A percentile compares a stretch with the other conserved stretches of the same genome.
Conservation (phyloP, 2,329 filamentous ascomycete genomes). For the Alternaria incomplexa region DNA sequence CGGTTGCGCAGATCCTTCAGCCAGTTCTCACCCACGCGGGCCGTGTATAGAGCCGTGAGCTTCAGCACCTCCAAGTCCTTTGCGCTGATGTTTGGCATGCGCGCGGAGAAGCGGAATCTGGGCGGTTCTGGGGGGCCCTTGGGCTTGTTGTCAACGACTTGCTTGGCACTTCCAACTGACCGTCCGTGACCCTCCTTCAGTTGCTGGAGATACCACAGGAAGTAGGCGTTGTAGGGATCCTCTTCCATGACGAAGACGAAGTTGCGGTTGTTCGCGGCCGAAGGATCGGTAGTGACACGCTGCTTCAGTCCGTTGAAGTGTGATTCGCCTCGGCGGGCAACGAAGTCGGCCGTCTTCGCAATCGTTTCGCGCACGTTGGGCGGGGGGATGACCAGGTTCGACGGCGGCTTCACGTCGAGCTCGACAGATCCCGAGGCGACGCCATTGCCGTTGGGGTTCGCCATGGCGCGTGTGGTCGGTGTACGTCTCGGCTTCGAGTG, state of each 20-base stretch:
- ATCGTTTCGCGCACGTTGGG: conserved; percentile 83
- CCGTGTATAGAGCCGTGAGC: conserved; percentile 88
- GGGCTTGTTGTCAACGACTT: conserved; percentile 64
- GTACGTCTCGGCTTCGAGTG: conserved; percentile 15
- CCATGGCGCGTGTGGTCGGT: conserved; percentile 28
- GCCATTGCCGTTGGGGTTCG: conserved; percentile 35
- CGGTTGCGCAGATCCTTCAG: conserved; percentile 89
- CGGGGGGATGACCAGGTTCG: conserved; percentile 84
- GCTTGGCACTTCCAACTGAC: conserved; percentile 16
- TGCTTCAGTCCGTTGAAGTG: conserved; percentile 87
- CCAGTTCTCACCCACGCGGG: conserved; percentile 89
- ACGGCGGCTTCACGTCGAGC: conserved; percentile 68
- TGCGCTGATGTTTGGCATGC: conserved; percentile 96
- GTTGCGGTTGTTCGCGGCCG: conserved; percentile 68
- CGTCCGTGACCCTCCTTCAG: conserved; percentile 83
- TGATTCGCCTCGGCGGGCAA: conserved; percentile 68
- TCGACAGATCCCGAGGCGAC: conserved; percentile 18
- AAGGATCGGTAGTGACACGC: conserved; percentile 78
- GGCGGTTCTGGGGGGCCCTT: conserved; percentile 84
- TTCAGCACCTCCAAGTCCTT: conserved; percentile 79
- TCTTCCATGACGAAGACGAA: conserved; percentile 83
- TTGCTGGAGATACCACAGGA: conserved; percentile 87
- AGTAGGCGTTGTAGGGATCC: conserved; percentile 88
- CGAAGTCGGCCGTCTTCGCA: conserved; percentile 94
- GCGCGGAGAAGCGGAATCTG: conserved; percentile 90